Conservation (phyloP, 2,329 filamentous ascomycete species). For the Bimuria novae-zelandiae region DNA sequence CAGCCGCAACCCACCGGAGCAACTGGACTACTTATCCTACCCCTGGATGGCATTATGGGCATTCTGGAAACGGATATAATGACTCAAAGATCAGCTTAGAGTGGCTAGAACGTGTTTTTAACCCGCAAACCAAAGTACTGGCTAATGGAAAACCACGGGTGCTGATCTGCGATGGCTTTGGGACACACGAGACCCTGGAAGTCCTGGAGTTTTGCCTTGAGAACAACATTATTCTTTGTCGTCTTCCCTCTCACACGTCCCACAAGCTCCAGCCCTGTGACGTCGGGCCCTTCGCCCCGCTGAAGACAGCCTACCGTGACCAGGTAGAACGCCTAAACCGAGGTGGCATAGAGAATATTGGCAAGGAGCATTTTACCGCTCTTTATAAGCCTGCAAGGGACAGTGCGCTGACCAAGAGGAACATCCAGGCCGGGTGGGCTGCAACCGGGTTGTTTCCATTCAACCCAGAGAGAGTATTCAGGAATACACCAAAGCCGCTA, state of each 20-base stretch:
- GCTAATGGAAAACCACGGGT: conserved; percentile 28
- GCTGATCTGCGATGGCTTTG: background rate
- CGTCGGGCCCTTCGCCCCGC: background rate
- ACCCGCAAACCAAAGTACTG: conserved; percentile 36
- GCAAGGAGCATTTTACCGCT: background rate
- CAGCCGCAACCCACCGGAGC: conserved; percentile 1
- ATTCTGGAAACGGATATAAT: conserved; percentile 15
- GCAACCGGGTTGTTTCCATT: background rate
- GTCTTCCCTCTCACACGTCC: background rate
- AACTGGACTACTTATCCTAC: conserved; percentile 16
- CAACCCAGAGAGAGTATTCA: background rate
- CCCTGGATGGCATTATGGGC: conserved; percentile 18
- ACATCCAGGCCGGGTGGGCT: background rate
- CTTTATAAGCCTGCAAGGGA: background rate
- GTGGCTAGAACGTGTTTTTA: conserved; percentile 40
- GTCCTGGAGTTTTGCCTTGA: background rate
- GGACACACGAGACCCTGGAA: conserved; percentile 40
- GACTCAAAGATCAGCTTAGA: conserved; percentile 39
- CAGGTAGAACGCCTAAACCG: background rate
- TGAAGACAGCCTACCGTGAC: background rate
- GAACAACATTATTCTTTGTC: background rate
- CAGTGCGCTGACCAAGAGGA: background rate
- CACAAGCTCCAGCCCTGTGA: background rate
- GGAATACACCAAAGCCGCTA: background rate
- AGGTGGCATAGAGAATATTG: background rate